phyloP scores from a whole-genome alignment of 1,139 yeast species.

The Magnusiomyces paraingens region DNA sequence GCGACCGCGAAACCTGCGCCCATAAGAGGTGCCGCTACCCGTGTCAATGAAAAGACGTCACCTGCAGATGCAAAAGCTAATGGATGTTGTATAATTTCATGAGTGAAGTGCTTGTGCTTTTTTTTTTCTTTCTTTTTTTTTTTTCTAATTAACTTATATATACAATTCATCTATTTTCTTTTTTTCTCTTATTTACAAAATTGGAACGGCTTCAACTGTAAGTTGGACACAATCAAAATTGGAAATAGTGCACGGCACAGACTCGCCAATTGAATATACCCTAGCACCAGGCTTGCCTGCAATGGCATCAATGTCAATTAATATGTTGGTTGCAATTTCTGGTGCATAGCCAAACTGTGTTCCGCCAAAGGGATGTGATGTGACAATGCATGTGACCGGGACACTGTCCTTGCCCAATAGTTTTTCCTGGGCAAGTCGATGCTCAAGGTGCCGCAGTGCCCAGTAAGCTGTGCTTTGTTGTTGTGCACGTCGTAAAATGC shows the following conservation, averaged over 20 bases:
- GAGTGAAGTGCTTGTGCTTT: too few species aligned
- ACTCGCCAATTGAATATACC: not conserved
- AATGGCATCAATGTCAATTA: not conserved
- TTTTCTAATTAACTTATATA: too few species aligned
- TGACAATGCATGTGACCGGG: not conserved
- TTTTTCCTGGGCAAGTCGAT: not conserved
- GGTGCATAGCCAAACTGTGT: not conserved
- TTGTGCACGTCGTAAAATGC: slow-evolving; percentile 10
- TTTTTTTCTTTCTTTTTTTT: too few species aligned
- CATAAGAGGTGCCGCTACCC: too few species aligned
- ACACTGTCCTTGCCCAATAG: not conserved
- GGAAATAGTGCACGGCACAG: not conserved
- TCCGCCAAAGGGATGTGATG: not conserved
- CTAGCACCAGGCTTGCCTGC: not conserved
- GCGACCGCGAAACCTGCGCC: too few species aligned
- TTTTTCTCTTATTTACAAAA: not conserved
- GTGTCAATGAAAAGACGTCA: too few species aligned
- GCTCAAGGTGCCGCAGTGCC: slow-evolving; percentile 12
- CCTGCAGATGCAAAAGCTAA: too few species aligned
- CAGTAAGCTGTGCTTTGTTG: slow-evolving; percentile 12
- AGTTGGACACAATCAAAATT: not conserved
- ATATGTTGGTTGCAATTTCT: not conserved
- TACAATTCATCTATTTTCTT: too few species aligned
- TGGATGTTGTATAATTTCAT: too few species aligned
- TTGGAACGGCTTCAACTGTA: not conserved